These are phyloP conservation scores for Hydrangea macrophylla DNA, from an alignment of 148 eudicot species.

Conservation along the genomic window DNA sequence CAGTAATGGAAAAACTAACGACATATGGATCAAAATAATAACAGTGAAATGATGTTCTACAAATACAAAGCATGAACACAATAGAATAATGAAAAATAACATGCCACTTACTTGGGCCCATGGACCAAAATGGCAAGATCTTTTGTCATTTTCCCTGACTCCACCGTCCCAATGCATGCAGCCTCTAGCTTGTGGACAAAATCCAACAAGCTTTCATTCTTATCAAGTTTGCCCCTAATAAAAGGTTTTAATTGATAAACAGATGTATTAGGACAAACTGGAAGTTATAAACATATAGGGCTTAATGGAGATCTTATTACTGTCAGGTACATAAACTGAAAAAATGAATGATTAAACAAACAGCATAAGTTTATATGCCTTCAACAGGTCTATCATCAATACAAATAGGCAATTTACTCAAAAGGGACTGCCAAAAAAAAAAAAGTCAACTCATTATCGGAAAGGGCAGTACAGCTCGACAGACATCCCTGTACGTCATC, in stretches of 20 bases:
- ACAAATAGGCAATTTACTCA: neutral
- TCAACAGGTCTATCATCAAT: neutral
- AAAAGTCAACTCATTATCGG: neutral
- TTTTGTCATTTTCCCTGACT: slow-evolving; percentile 78
- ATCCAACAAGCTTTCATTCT: slow-evolving; percentile 43
- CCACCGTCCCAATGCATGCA: slow-evolving; percentile 66
- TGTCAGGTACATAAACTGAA: too few relatives aligned
- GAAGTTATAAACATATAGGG: too few relatives aligned
- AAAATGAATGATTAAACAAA: too few relatives aligned
- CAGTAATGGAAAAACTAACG: neutral
- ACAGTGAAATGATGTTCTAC: neutral
- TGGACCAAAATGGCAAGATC: slow-evolving; percentile 66
- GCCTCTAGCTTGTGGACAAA: slow-evolving; percentile 58
- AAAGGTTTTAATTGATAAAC: neutral
- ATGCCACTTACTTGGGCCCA: slow-evolving; percentile 54
- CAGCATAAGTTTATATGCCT: too few relatives aligned
- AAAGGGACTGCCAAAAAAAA: neutral
- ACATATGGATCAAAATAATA: too few relatives aligned
- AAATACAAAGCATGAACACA: neutral
- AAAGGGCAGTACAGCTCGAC: neutral
- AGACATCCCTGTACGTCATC: too few relatives aligned
- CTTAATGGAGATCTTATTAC: too few relatives aligned
- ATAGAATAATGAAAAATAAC: neutral
- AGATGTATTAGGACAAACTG: neutral
- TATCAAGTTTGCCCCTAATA: slow-evolving; percentile 57